Base-by-base conservation (phyloP, 257 asterid species). In the Dorcoceras hygrometricum region DNA sequence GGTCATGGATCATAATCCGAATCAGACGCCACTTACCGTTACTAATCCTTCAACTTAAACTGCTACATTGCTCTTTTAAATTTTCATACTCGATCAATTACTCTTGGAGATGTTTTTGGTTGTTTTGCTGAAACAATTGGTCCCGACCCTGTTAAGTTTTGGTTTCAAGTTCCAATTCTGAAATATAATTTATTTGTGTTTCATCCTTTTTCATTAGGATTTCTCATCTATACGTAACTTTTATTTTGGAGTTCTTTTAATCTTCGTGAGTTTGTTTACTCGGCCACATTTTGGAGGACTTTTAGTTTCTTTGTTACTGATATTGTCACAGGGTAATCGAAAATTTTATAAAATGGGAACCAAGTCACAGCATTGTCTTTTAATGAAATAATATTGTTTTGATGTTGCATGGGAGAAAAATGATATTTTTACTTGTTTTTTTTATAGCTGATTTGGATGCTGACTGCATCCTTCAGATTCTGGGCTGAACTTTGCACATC, bases 1-100 rank as follows among this genome's bases (percentile, higher is more conserved):
- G 77, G n/a, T 85, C 51, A 73, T 83, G 59, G 77, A 43, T 54
- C 91, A 85, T 65, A 69, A 55, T 14, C 20, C 34, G 19, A 25
- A 62, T 14, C 14, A 51, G 19, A 24, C 50, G 14, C 71, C 71
- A 2, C n/a, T n/a, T n/a, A n/a, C n/a, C n/a, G 2, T 27, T 46
- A 26, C 62, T 22, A 67, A 18, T 22, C 31, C 74, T 9, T 62
- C 61, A 51, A 23, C 70, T 3, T 51, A 7, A 65, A 6, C 12
- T 14, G 23, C 46, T 8, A 19, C 34, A 34, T 62, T 27, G 9
- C 22, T 9, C 5, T 43, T 43, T 43, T 34, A 31, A 2, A 28
- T 28, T 60, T 16, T 2, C 9, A 26, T 23, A 55, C 46, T 53
- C 16, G 8, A 23, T 10, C 0, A 16, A 11, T 26, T 28, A 7